phyloP scores from a whole-genome alignment of 306 rosid genomes.

The Hippophae tibetana region DNA sequence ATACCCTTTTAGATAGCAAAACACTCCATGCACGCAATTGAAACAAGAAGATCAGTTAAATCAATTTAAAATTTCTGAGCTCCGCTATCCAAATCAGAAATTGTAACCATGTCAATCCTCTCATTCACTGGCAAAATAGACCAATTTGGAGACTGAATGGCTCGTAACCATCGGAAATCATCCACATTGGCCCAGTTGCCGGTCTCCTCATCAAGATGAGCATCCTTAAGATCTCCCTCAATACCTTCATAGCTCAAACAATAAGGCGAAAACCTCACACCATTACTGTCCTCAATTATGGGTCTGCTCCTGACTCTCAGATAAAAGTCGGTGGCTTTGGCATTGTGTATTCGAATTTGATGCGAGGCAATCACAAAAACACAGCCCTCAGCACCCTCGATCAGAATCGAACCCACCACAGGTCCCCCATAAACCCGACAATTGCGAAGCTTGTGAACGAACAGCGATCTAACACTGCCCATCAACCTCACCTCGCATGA shows the following conservation, averaged over 20 bases:
- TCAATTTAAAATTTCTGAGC: slow-evolving; percentile 22
- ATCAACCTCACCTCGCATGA: slow-evolving; percentile 70
- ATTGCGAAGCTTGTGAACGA: slow-evolving; percentile 55
- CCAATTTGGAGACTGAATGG: slow-evolving; percentile 82
- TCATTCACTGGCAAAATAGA: slow-evolving; percentile 58
- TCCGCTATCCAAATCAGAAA: slow-evolving; percentile 16
- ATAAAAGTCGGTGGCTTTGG: slow-evolving; percentile 49
- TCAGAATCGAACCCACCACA: slow-evolving; percentile 52
- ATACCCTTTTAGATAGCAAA: neutral
- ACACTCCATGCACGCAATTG: slow-evolving; percentile 12
- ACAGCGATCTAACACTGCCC: slow-evolving; percentile 60
- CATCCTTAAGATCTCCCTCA: slow-evolving; percentile 51
- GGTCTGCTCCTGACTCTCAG: slow-evolving; percentile 89
- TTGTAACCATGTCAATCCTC: slow-evolving; percentile 37
- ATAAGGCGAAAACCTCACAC: slow-evolving; percentile 69
- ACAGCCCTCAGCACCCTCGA: slow-evolving; percentile 63
- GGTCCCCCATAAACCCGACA: slow-evolving; percentile 60
- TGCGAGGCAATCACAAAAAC: slow-evolving; percentile 64
- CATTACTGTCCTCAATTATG: slow-evolving; percentile 54
- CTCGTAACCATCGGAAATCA: slow-evolving; percentile 75
- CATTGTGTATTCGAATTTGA: slow-evolving; percentile 82
- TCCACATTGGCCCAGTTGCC: slow-evolving; percentile 86
- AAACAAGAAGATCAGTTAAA: neutral
- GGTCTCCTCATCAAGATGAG: slow-evolving; percentile 50
- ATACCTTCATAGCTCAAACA: slow-evolving; percentile 60